Evolutionary conservation across 1,139 yeast species (phyloP).

Genomic region (Lodderomyces beijingensis): DNA sequence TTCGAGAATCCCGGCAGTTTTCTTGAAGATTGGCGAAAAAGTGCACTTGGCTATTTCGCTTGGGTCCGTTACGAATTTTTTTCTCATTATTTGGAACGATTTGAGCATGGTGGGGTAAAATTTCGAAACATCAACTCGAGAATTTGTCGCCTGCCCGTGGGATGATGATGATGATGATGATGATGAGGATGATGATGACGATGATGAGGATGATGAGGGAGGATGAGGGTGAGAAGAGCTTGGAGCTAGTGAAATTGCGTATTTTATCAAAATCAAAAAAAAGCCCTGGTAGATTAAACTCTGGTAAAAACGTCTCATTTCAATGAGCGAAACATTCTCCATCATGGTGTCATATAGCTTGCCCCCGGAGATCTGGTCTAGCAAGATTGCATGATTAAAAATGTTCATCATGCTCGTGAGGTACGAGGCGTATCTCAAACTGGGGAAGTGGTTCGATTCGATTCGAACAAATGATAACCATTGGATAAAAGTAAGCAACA

Average conservation of each 20-base stretch:
- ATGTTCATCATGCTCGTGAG: constrained; percentile 23
- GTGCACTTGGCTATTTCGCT: constrained; percentile 1
- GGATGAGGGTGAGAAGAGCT: no score
- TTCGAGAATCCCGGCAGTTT: constrained; percentile 9
- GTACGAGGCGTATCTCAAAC: constrained; percentile 27
- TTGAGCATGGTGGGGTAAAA: not conserved
- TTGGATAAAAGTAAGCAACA: constrained; percentile 19
- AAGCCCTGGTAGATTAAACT: constrained; percentile 21
- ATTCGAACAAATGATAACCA: constrained; percentile 32
- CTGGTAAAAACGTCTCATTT: constrained; percentile 19
- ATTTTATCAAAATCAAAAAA: constrained; percentile 16
- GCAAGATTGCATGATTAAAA: constrained; percentile 23
- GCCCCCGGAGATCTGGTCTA: constrained; percentile 14
- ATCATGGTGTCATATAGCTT: constrained; percentile 4
- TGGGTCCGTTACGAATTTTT: constrained; percentile 7
- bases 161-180: no score
- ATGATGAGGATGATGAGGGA: no score
- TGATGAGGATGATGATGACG: no score
- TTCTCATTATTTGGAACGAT: constrained; percentile 9
- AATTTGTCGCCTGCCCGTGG: not conserved
- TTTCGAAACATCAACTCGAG: not conserved
- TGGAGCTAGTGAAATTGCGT: no score
- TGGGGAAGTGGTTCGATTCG: constrained; percentile 31
- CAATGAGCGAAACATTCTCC: constrained; percentile 9
- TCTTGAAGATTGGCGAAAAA: constrained; percentile 5